Base-by-base conservation (phyloP, 208 protist species). In the Herpetomonas samuelpessoai region DNA sequence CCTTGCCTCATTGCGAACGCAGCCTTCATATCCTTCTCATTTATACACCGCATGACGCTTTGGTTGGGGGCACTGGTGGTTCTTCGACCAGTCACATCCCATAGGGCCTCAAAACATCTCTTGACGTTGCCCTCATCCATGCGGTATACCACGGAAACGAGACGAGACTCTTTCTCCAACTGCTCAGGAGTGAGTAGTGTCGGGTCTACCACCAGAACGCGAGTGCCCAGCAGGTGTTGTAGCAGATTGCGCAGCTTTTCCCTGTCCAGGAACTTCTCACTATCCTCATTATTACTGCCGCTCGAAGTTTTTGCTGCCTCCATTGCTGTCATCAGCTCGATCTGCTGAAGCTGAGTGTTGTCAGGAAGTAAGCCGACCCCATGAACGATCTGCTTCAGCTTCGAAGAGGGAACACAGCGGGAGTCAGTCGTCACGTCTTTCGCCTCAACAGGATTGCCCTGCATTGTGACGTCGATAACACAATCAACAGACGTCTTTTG, bases 21-120 rank as follows among this genome's bases (percentile, higher is more conserved):
- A 19, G 27, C 57, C 38, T 74, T 30, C 1, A 74, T 30, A 12
- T 67, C 61, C 21, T 46, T 46, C 0, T 57, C 27, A 27, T 49
- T 27, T 28, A 74, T 58, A 44, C 57, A 74, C 12, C 68, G 68
- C 3, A 45, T 27, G 30, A 19, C 3, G 16, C 28, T 28, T 54
- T 67, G 56, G 1, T 18, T n/a, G 26, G 6, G 27, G 10, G 21
- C 12, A n/a, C 22, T 44, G 1, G 56, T 68, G 0, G 31, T 58
- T 1, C 44, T 39, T 31, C 54, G 38, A 9, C 62, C 67, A 24
- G 31, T 62, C 4, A 61, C 29, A 14, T 56, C 54, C 76, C 71
- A 81, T 2, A 88, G 29, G 0, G 59, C 16, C 45, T 79, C 70
- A 65, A 88, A 83, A 9, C 47, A 61, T 18, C 48, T 41, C 10